These are phyloP conservation scores for Microstegium vimineum DNA, from an alignment of 176 grass and related monocot species.

Conservation along the genomic window DNA sequence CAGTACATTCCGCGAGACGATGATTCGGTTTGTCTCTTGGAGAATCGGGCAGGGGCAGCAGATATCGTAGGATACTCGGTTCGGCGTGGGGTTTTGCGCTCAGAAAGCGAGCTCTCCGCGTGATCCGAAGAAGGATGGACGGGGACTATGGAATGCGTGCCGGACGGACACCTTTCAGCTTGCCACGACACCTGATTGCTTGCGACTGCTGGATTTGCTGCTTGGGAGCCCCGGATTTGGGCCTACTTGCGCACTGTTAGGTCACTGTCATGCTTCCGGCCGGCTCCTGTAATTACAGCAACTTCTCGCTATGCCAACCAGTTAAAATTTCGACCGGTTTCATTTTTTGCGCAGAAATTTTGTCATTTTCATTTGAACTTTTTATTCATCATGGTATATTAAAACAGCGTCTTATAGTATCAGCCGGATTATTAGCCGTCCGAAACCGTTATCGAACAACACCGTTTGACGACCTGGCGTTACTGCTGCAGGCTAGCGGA, in stretches of 20 bases:
- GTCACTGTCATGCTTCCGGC: conserved; percentile 4
- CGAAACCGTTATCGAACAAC: too few relatives aligned
- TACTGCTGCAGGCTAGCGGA: background rate
- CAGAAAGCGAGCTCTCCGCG: background rate
- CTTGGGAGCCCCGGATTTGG: conserved; percentile 7
- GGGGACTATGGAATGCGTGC: background rate
- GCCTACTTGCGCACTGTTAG: conserved; percentile 13
- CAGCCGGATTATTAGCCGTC: too few relatives aligned
- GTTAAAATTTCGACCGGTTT: background rate
- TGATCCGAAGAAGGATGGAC: conserved; percentile 22
- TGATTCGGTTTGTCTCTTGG: conserved; percentile 31
- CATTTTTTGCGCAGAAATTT: too few relatives aligned
- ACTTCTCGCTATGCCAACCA: background rate
- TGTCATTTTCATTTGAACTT: too few relatives aligned
- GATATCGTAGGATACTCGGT: conserved; percentile 29
- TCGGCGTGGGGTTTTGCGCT: conserved; percentile 2
- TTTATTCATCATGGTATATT: too few relatives aligned
- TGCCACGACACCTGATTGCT: conserved; percentile 10
- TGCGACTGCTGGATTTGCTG: background rate
- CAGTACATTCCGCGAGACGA: conserved; percentile 15
- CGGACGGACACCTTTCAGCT: conserved; percentile 15
- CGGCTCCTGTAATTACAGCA: background rate
- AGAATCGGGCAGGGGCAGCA: conserved; percentile 10
- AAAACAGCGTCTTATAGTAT: too few relatives aligned
- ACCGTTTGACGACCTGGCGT: background rate